Evolutionary conservation across 139 green algal genomes (phyloP), one percentile per base, ranked within the genome.

Genomic region (Closterium sp.): DNA sequence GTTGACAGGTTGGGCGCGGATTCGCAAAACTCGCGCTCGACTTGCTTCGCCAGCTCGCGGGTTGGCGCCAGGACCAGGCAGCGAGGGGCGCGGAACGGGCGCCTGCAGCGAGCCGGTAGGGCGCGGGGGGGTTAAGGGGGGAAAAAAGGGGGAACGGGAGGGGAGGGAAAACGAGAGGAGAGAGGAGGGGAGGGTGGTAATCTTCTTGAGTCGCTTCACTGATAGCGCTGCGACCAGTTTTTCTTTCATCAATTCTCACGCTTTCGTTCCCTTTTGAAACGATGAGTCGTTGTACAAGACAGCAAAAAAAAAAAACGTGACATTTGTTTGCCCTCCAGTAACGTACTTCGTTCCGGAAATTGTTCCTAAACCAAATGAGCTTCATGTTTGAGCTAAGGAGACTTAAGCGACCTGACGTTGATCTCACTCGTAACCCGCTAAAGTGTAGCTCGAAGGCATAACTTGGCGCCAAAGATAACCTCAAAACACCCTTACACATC

Each of bases 1-100:
- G 97, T 95, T 2, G 23, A 89, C 4, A 99, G 94, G 21, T 84
- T 97, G 96, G 84, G 95, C 96, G 32, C 96, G 5, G 81, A 85
- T 84, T 94, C 84, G 88, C 96, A 93, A 90, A 99, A 98, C 96
- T 99, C 98, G 7, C 95, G 94, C 90, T 99, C 96, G n/a, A 98
- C 98, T 94, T 99, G 97, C 84, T 96, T 93, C 3, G 97, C 97
- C 90, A 99, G 96, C 97, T 99, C 97, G 32, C 97, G 96, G 12
- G 97, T 99, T 34, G 97, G 97, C 33, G 97, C 97, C 34, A 99
- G 95, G 5, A 97, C 95, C 12, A 99, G 89, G 36, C 95, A 97
- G 66, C 95, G 95, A 3, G 98, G 97, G 0, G 93, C 9, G 84
- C 97, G 94, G 76, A 92, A 92, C 33, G 87, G 89, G 12, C 85